Evolutionary conservation across 805 yeast species (phyloP), one percentile per base, ranked within the genome.

Genomic region (Metschnikowia vanudenii): DNA sequence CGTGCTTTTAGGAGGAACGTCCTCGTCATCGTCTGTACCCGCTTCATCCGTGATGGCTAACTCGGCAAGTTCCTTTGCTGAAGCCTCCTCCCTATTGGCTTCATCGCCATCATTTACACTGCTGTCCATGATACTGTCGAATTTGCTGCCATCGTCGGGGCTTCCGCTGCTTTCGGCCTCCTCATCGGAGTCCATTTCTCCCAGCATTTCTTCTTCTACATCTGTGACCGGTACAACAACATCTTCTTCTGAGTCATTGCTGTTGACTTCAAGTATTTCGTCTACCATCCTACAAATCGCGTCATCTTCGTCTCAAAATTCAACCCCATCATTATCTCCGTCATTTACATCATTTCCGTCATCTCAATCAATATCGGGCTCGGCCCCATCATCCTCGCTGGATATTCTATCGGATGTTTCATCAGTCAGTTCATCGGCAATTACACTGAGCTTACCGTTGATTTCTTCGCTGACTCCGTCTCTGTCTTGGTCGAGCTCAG

Each of bases 71-170:
- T 11, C 11, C 2, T 8, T 10, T 16, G 8, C 18, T 9, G 19
- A 29, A 12, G 39, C 50, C 16, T 43, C 51, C 2, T 39, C 52
- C 4, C 28, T 55, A 9, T 39, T 50, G 12, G 37, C 18, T 12
- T 5, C 19, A 13, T 32, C 44, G 30, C 59, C 63, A 3, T 51
- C 61, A 12, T 32, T 46, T 29, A 5, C 32, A 29, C 14, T 13
- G 14, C 5, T 29, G 5, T 29, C 32, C 32, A n/a, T n/a, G n/a
- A n/a, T n/a, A n/a, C n/a, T n/a, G n/a, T n/a, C n/a, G n/a, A 12
- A 4, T n/a, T 29, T 13, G 14, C 6, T 29, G 32, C 11, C 32
- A n/a, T 29, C 32, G 4, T 29, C 32, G 32, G 32, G 11, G 11
- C 13, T n/a, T 12, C 32, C 14, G 32, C 32, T 29, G 32, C 5